phyloP scores from a whole-genome alignment of 495 filamentous ascomycete species.

The Xanthoparmelia taractica region DNA sequence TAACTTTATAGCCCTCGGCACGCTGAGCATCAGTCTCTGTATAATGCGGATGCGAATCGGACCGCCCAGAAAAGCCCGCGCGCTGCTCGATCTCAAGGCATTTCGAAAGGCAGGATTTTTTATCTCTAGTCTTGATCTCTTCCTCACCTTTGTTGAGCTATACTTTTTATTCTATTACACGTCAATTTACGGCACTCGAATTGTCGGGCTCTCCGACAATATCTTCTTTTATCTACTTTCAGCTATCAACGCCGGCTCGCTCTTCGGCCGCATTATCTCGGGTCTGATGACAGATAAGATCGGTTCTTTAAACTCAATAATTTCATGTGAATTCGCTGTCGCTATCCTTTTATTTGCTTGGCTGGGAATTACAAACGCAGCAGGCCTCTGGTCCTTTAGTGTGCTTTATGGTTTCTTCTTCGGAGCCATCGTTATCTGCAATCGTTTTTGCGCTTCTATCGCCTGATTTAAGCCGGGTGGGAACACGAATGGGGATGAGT shows the following conservation, averaged over 20 bases:
- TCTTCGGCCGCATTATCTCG: constrained; percentile 33
- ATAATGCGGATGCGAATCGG: neutral
- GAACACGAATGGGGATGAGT: no score
- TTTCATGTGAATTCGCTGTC: constrained; percentile 45
- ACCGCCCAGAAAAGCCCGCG: neutral
- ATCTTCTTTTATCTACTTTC: constrained; percentile 49
- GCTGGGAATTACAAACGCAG: constrained; percentile 45
- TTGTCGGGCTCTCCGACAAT: constrained; percentile 50
- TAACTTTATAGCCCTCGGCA: neutral
- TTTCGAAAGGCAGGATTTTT: neutral
- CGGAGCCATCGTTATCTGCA: no score
- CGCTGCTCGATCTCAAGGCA: neutral
- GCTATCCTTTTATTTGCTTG: constrained; percentile 52
- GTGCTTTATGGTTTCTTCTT: constrained; percentile 66
- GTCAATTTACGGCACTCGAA: constrained; percentile 31
- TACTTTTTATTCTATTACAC: neutral
- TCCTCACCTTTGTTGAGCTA: neutral
- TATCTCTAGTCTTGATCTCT: neutral
- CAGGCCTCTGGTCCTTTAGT: constrained; percentile 49
- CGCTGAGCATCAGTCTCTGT: neutral
- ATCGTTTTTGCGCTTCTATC: no score
- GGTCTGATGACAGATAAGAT: constrained; percentile 51
- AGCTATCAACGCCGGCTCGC: constrained; percentile 42
- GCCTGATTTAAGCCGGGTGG: no score
- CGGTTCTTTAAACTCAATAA: constrained; percentile 57